phyloP scores from a whole-genome alignment of 2,329 filamentous ascomycete species.

The Thermothelomyces thermophilus region DNA sequence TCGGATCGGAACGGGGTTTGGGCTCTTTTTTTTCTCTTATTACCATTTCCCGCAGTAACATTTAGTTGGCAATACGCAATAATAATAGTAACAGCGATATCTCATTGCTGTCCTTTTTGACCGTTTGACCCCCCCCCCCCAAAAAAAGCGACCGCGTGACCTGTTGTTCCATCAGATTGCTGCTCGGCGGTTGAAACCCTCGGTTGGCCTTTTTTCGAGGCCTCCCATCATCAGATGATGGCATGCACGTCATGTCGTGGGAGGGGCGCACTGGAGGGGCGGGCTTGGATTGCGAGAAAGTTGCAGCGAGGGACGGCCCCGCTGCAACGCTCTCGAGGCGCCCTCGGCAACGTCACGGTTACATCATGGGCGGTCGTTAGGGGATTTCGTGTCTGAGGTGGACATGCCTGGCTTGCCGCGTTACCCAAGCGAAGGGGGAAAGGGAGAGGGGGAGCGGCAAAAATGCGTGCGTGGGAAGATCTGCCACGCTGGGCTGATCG shows the following conservation, averaged over 20 bases:
- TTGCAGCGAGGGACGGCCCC: too few relatives aligned
- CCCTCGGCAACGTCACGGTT: constrained; percentile 8
- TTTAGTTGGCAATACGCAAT: constrained; percentile 5
- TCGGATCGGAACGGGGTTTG: background rate
- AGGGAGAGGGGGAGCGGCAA: too few relatives aligned
- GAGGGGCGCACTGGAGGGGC: too few relatives aligned
- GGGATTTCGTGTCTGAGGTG: constrained; percentile 14
- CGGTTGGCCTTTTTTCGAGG: background rate
- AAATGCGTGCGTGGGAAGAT: too few relatives aligned
- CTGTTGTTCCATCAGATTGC: background rate
- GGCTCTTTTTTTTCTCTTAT: constrained; percentile 4
- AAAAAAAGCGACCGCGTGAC: constrained; percentile 6
- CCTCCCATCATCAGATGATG: constrained; percentile 9
- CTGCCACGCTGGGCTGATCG: too few relatives aligned
- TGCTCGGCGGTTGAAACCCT: too few relatives aligned
- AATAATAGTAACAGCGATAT: too few relatives aligned
- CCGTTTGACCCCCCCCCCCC: too few relatives aligned
- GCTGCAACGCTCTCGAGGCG: constrained; percentile 6
- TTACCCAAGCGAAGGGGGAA: background rate
- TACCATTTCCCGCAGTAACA: too few relatives aligned
- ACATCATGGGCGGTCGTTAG: constrained; percentile 11
- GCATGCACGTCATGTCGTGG: background rate
- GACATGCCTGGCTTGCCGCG: constrained; percentile 9
- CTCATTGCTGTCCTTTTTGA: too few relatives aligned
- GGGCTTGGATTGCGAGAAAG: too few relatives aligned